Conservation (phyloP, 2,329 filamentous ascomycete genomes). For the Neoarthrinium moseri region DNA sequence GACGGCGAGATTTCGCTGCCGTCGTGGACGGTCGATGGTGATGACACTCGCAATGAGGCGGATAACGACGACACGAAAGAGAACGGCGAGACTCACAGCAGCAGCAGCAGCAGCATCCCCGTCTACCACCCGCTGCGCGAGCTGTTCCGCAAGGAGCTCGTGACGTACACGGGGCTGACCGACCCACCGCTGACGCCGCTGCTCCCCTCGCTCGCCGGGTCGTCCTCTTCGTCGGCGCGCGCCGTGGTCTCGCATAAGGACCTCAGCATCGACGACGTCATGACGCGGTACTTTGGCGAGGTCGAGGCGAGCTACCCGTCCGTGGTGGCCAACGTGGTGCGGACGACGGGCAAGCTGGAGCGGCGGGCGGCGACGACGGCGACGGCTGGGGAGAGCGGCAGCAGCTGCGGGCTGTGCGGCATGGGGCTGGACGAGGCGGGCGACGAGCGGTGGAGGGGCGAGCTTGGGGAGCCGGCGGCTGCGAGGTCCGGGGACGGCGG, state of each 20-base stretch:
- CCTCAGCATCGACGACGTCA: conserved; percentile 86
- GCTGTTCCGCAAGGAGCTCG: conserved; percentile 77
- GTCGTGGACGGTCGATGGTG: not conserved
- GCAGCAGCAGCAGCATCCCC: conserved; percentile 20
- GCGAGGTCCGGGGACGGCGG: conserved; percentile 13
- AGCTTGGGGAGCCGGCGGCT: conserved; percentile 46
- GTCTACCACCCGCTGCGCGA: conserved; percentile 84
- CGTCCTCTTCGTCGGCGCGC: conserved; percentile 23
- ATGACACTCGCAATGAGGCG: not conserved
- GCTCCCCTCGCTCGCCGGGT: conserved; percentile 35
- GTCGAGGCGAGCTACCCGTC: conserved; percentile 86
- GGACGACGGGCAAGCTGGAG: conserved; percentile 81
- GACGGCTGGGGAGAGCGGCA: conserved; percentile 31
- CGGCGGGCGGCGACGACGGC: too few species aligned
- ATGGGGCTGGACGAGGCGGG: conserved; percentile 63
- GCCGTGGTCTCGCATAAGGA: conserved; percentile 66
- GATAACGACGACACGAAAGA: conserved; percentile 19
- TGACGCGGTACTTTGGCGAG: conserved; percentile 82
- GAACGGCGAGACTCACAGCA: conserved; percentile 12
- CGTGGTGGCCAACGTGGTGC: conserved; percentile 92
- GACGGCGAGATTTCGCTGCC: conserved; percentile 59
- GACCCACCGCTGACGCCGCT: conserved; percentile 51
- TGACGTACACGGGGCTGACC: conserved; percentile 59
- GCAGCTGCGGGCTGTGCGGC: conserved; percentile 66
- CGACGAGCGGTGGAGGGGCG: conserved; percentile 63